Evolutionary conservation across 176 grass and related monocot genomes (phyloP).

Genomic region (Oropetium thomaeum): DNA sequence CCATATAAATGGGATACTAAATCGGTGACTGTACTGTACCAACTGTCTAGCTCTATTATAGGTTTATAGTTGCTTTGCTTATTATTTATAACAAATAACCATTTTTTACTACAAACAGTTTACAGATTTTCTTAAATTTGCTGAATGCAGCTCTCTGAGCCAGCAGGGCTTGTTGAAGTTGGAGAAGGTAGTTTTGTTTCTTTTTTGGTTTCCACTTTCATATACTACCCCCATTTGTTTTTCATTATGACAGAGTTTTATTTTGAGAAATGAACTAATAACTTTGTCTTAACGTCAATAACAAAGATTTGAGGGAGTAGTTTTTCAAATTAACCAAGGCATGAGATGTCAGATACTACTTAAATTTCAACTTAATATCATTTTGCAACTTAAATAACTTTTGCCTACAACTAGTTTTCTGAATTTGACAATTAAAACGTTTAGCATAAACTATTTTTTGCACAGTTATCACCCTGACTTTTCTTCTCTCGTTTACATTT

Average conservation of each 20-base stretch:
- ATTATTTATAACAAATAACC: conserved; percentile 9
- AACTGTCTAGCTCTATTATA: neutral
- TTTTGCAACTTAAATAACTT: conserved; percentile 10
- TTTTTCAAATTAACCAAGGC: neutral
- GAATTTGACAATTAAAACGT: neutral
- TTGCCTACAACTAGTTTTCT: neutral
- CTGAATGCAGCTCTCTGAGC: conserved; percentile 82
- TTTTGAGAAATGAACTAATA: too few species aligned
- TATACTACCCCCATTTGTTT: too few species aligned
- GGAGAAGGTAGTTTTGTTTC: conserved; percentile 49
- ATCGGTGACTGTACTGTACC: neutral
- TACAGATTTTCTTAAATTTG: conserved; percentile 28
- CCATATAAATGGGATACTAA: neutral
- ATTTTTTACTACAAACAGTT: conserved; percentile 4
- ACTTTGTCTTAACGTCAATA: too few species aligned
- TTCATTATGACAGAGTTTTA: too few species aligned
- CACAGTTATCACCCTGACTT: neutral
- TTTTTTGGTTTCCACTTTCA: conserved; percentile 17
- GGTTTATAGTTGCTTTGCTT: conserved; percentile 6
- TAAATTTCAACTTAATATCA: neutral
- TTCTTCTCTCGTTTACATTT: neutral
- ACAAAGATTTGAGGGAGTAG: too few species aligned
- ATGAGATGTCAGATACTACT: conserved; percentile 14
- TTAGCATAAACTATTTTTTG: neutral
- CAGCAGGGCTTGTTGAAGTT: conserved; percentile 82